These are phyloP conservation scores for Aphanomyces stellatus DNA, from an alignment of 352 stramenopile species.

Conservation along the genomic window DNA sequence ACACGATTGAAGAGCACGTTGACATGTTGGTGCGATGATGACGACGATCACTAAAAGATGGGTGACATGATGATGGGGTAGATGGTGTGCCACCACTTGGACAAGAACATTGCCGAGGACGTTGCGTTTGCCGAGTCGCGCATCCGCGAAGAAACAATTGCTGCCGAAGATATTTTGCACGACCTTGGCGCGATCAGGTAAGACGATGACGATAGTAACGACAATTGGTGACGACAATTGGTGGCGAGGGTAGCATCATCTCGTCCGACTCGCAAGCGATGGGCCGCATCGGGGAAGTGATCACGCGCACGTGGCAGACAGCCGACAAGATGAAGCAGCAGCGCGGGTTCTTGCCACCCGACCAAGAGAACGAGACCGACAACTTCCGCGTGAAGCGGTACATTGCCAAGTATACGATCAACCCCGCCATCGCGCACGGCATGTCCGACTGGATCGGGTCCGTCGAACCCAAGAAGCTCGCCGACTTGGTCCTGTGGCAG, in stretches of 20 bases:
- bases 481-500: constrained; percentile 94
- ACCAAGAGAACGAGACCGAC: constrained; percentile 66
- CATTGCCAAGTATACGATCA: constrained; percentile 98
- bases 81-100: constrained; percentile 98
- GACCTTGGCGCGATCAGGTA: constrained; percentile 93
- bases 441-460: constrained; percentile 94
- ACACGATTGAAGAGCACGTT: constrained; percentile 98
- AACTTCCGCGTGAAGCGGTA: constrained; percentile 95
- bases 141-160: constrained; percentile 96
- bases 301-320: constrained; percentile 96
- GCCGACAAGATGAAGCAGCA: constrained; percentile 98
- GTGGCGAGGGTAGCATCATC: constrained; percentile 68
- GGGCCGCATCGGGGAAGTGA: constrained; percentile 94
- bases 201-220: not conserved
- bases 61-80: constrained; percentile 5
- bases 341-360: constrained; percentile 79
- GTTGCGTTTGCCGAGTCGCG: constrained; percentile 96
- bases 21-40: constrained; percentile 86
- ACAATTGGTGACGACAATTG: not conserved
- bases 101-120: constrained; percentile 94
- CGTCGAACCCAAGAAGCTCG: constrained; percentile 89
- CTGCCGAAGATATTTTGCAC: constrained; percentile 95
- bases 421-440: constrained; percentile 94
- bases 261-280: constrained; percentile 96
- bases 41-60: not conserved